Conservation (phyloP, 768 basidiomycete genomes). For the Leccinum subgranulosum region DNA sequence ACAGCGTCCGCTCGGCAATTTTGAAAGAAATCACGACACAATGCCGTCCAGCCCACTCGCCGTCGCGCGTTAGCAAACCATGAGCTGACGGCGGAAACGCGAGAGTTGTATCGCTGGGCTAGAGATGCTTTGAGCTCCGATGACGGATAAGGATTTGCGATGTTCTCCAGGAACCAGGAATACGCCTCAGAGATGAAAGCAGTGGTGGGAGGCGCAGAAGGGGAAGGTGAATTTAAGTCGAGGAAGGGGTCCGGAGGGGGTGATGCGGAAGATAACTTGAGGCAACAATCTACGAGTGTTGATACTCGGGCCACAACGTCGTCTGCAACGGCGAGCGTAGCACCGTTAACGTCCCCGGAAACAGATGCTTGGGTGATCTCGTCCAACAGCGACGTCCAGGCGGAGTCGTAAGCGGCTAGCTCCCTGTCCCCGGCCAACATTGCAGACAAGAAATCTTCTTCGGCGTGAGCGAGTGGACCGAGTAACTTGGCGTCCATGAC, state of each 20-base stretch:
- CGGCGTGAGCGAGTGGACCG: not conserved
- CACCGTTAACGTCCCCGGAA: not conserved
- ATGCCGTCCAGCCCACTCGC: slow-evolving; percentile 49
- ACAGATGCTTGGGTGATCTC: not conserved
- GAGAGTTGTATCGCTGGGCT: slow-evolving; percentile 16
- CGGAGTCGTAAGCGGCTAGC: not conserved
- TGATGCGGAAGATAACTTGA: not conserved
- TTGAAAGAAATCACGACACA: slow-evolving; percentile 30
- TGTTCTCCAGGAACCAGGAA: slow-evolving; percentile 42
- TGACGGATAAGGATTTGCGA: slow-evolving; percentile 52
- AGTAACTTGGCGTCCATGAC: too few relatives aligned
- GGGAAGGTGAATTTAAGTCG: not conserved
- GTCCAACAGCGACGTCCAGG: not conserved
- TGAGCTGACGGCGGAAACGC: slow-evolving; percentile 33
- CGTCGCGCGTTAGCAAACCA: slow-evolving; percentile 49
- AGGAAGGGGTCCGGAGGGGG: not conserved
- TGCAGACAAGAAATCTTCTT: not conserved
- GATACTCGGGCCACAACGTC: not conserved
- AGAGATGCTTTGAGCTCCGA: slow-evolving; percentile 26
- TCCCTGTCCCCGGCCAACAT: not conserved
- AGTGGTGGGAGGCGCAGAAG: not conserved
- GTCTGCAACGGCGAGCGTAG: not conserved
- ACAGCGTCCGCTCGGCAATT: slow-evolving; percentile 22
- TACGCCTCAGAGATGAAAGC: slow-evolving; percentile 25
- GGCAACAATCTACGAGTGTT: not conserved